Evolutionary conservation across 1,284 basidiomycete genomes (phyloP).

Genomic region (Marasmius oreades): DNA sequence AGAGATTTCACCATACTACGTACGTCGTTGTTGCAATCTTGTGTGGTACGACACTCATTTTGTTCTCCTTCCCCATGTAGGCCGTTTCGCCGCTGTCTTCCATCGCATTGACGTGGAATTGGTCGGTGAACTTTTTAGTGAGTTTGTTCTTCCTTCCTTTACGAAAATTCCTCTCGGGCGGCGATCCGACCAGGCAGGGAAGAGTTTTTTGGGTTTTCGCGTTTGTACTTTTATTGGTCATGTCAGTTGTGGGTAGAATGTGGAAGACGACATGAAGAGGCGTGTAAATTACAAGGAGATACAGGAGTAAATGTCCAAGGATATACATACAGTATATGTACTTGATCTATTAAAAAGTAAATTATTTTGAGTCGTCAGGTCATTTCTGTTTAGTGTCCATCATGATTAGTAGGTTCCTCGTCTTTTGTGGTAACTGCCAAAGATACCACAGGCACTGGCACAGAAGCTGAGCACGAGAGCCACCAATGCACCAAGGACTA

Average conservation of each 20-base stretch:
- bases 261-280: slow-evolving; percentile 5
- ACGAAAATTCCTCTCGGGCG: slow-evolving; percentile 66
- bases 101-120: slow-evolving; percentile 81
- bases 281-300: not conserved
- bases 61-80: slow-evolving; percentile 44
- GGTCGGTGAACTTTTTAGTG: slow-evolving; percentile 82
- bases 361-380: no score
- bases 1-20: slow-evolving; percentile 83
- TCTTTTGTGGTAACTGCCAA: slow-evolving; percentile 1
- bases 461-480: slow-evolving; percentile 3
- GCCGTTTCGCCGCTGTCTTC: slow-evolving; percentile 85
- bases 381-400: no score
- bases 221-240: slow-evolving; percentile 32
- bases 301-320: no score
- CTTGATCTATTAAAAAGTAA: no score
- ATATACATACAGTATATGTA: no score
- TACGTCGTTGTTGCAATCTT: slow-evolving; percentile 30
- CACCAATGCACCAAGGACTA: slow-evolving; percentile 1
- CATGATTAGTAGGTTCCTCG: not conserved
- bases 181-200: slow-evolving; percentile 66
- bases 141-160: slow-evolving; percentile 82
- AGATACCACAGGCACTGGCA: not conserved
- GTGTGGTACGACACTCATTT: not conserved
- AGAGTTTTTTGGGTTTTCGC: slow-evolving; percentile 83
- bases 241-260: slow-evolving; percentile 14